Evolutionary conservation across 441 rosid genomes (phyloP), one percentile per base, ranked within the genome.

Genomic region (Populus trichocarpa): DNA sequence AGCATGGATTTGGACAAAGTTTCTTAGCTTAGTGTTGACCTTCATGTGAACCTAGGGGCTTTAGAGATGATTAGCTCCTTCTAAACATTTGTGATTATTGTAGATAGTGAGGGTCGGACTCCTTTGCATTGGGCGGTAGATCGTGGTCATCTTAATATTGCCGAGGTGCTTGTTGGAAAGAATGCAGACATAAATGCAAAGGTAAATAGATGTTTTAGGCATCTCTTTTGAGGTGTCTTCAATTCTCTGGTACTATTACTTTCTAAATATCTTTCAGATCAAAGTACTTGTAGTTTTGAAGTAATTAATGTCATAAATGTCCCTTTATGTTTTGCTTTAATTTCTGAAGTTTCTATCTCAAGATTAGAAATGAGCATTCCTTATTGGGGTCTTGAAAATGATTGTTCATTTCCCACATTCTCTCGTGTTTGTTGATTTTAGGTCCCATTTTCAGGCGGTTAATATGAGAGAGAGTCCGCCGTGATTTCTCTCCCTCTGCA

Each of bases 111-210:
- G 86, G 96, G 98, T 65, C 91, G 93, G 74, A 92, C 95, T 32
- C 95, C 99, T 4, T 85, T 96, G 87, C 99, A 96, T 82, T 96
- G 99, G 99, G 99, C 98, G 71, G 97, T 90, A 78, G 98, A 96
- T 78, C 98, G 99, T 75, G 97, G 99, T 18, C 97, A 94, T 80
- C 74, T 85, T 42, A 63, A 88, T 68, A 82, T 91, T 40, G 82
- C 86, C 0, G 90, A 94, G 82, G 78, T 79, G 66, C 93, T 94
- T 78, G 78, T 92, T 64, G 86, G 85, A 75, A 88, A 71, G 80
- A 89, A 90, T 12, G 90, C 97, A 5, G 93, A 96, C 84, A 83
- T 96, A 78, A 89, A 96, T 81, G 92, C 96, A 3, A 91, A 92
- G 97, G 99, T 91, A 81, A 78, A 66, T 59, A 40, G n/a, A 30